Evolutionary conservation across 148 eudicot species (phyloP), one percentile per base, ranked within the genome.

Genomic region (Linanthus parryae): DNA sequence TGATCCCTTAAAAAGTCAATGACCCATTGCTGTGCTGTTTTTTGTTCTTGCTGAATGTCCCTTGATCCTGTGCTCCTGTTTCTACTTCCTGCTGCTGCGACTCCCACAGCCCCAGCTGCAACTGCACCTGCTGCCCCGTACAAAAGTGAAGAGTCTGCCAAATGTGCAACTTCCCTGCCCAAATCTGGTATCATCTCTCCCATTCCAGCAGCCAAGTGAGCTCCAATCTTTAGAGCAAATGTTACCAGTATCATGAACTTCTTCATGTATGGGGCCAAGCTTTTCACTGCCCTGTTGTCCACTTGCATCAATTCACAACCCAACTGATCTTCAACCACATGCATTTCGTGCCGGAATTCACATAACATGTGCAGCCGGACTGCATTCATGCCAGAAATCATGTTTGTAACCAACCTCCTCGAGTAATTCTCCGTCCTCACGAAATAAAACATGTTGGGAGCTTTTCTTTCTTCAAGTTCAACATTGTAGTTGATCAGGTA

Each of bases 11-110:
- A 59, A 62, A 83, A 92, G 40, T 92, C 98, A 30, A 92, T 36
- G 33, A 92, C 72, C 98, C 98, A 92, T 61, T 92, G 98, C 52
- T 92, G 98, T 36, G 96, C 98, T 38, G 81, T 73, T 60, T 61
- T 76, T 53, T 72, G 84, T 43, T 92, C 96, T 58, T 86, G 82
- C 46, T 83, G 79, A 26, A 80, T 69, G 59, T 84, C 87, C 47
- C 87, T 73, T 19, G 87, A 55, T 16, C 63, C 62, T 19, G 56
- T 63, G 64, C 72, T 65, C 41, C 68, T 61, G 49, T 56, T 62
- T 44, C 67, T 67, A 29, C 69, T 48, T 19, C 76, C 81, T 21
- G 86, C 95, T 11, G 84, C 94, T 4, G 89, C 95, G 22, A 67
- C 73, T 18, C 75, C 82, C 9, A 61, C 52, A 31, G 46, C 68